phyloP scores from a whole-genome alignment of 2,329 filamentous ascomycete species.

The Aspergillaceae sp. region DNA sequence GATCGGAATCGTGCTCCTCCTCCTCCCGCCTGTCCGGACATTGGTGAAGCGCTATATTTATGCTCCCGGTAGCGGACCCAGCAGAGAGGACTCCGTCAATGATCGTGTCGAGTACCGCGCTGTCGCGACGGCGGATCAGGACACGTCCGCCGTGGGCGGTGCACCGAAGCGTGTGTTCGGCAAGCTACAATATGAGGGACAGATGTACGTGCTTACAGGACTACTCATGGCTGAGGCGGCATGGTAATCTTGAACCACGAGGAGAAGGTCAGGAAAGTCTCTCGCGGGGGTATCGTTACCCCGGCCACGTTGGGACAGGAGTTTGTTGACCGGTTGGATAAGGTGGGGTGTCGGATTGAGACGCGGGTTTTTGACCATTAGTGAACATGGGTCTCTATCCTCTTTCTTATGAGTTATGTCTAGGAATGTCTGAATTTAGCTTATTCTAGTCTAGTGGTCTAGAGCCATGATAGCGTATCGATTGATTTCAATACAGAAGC shows the following conservation, averaged over 20 bases:
- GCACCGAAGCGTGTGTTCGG: constrained; percentile 34
- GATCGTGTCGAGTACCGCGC: constrained; percentile 37
- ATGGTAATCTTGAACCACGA: constrained; percentile 38
- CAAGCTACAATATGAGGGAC: constrained; percentile 33
- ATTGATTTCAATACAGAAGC: too few relatives aligned
- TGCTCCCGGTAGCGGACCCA: constrained; percentile 44
- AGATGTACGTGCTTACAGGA: constrained; percentile 37
- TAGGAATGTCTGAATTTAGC: too few relatives aligned
- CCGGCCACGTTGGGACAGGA: constrained; percentile 40
- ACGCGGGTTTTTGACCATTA: constrained; percentile 28
- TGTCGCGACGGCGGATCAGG: constrained; percentile 37
- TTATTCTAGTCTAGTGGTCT: too few relatives aligned
- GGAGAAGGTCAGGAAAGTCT: constrained; percentile 31
- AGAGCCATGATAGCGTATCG: too few relatives aligned
- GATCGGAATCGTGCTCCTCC: constrained; percentile 39
- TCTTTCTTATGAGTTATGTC: background rate
- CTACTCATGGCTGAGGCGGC: constrained; percentile 36
- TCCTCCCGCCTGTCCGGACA: constrained; percentile 47
- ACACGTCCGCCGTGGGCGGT: constrained; percentile 16
- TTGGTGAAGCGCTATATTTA: constrained; percentile 40
- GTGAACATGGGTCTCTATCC: background rate
- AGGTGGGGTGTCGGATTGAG: constrained; percentile 35
- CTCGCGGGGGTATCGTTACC: constrained; percentile 42
- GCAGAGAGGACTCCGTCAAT: constrained; percentile 32
- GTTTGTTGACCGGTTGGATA: constrained; percentile 38